A percentile compares a stretch with the other conserved stretches of the same genome.
phyloP scores from a whole-genome alignment of 768 basidiomycete species.

The Kwoniella mangroviensis region DNA sequence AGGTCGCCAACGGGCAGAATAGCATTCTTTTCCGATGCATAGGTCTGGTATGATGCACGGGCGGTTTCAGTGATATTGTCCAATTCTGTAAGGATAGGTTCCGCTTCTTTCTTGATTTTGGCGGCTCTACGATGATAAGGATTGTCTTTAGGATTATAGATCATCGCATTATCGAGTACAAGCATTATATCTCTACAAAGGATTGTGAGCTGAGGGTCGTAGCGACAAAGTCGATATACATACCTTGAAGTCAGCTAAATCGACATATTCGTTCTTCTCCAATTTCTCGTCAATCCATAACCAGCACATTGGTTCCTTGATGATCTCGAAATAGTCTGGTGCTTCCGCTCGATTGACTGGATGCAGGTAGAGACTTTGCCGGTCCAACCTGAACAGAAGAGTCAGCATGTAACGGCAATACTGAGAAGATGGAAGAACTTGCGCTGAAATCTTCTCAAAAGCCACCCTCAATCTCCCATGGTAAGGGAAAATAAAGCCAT shows the following conservation, averaged over 20 bases:
- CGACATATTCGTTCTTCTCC: slow-evolving; percentile 75
- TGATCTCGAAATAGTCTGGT: slow-evolving; percentile 84
- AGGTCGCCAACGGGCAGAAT: slow-evolving; percentile 66
- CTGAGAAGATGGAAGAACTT: slow-evolving; percentile 47
- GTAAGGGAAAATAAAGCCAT: slow-evolving; percentile 70
- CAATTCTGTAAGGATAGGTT: slow-evolving; percentile 62
- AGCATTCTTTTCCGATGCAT: slow-evolving; percentile 55
- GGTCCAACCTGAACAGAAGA: slow-evolving; percentile 66
- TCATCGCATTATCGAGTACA: slow-evolving; percentile 85
- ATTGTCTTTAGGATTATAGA: slow-evolving; percentile 79
- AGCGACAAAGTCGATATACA: not conserved
- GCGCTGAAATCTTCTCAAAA: slow-evolving; percentile 75
- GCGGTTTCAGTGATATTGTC: slow-evolving; percentile 21
- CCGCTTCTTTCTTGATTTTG: slow-evolving; percentile 64
- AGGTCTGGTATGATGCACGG: not conserved
- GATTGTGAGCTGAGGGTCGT: too few species aligned
- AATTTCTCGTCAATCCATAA: slow-evolving; percentile 84
- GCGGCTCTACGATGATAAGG: slow-evolving; percentile 71
- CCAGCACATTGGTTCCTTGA: slow-evolving; percentile 92
- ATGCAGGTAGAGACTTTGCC: slow-evolving; percentile 70
- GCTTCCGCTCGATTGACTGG: slow-evolving; percentile 82
- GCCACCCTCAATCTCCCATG: slow-evolving; percentile 66
- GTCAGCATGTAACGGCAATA: not conserved
- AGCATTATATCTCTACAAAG: slow-evolving; percentile 69
- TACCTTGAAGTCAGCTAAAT: slow-evolving; percentile 70